Conservation (phyloP, 139 green algal species). For the Micractinium sp. region DNA sequence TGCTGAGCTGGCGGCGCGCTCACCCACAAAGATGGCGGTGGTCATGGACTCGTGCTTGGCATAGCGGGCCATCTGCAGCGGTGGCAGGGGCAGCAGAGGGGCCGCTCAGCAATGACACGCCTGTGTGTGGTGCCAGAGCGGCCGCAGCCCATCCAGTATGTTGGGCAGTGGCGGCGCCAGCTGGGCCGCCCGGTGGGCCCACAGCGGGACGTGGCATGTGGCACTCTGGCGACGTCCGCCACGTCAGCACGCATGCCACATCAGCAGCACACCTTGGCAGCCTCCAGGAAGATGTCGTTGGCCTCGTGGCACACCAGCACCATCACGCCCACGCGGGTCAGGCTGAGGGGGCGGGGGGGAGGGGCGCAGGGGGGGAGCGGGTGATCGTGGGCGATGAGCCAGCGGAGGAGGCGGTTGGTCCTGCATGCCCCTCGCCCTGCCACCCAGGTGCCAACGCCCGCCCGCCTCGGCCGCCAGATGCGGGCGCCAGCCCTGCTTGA, state of each 20-base stretch:
- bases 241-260: background rate
- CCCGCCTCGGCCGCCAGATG: background rate
- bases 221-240: too few species aligned
- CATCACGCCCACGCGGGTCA: slow-evolving; percentile 81
- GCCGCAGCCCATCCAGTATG: background rate
- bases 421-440: too few species aligned
- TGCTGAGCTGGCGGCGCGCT: background rate
- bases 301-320: slow-evolving; percentile 88
- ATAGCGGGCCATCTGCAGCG: slow-evolving; percentile 72
- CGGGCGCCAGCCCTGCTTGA: background rate
- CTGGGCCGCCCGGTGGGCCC: too few species aligned
- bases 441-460: background rate
- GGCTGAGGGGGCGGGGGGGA: slow-evolving; percentile 37
- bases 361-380: too few species aligned
- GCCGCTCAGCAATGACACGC: background rate
- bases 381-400: too few species aligned
- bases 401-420: too few species aligned
- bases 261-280: slow-evolving; percentile 5
- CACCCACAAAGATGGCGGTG: slow-evolving; percentile 48
- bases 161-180: too few species aligned
- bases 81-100: background rate
- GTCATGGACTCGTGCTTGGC: slow-evolving; percentile 45
- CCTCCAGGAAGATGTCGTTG: slow-evolving; percentile 90
- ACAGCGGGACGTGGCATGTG: too few species aligned
- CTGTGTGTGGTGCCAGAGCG: background rate